Evolutionary conservation across 2,329 filamentous ascomycete genomes (phyloP), one percentile per base, ranked within the genome.

Genomic region (Talaromyces rugulosus): DNA sequence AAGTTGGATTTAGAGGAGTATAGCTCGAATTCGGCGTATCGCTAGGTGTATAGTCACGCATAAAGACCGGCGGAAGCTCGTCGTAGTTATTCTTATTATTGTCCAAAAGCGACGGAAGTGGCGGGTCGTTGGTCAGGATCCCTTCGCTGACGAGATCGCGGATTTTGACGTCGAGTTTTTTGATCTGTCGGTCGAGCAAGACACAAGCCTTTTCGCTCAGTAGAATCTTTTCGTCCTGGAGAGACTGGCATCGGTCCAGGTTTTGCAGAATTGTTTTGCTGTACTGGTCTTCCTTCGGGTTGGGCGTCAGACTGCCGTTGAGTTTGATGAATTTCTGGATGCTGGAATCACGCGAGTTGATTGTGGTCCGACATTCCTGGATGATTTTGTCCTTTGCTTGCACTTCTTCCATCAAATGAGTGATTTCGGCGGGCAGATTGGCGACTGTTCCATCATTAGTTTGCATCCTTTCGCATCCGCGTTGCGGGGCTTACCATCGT

Each of bases 281-380:
- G 69, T 87, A 87, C 5, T 81, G 78, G 59, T 86, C 85, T 70
- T 89, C 86, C 68, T 88, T 88, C 0, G 86, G 85, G 64, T 89
- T 87, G 36, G 82, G 81, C 2, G 83, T 78, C 52, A 87, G 78
- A 67, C 84, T 84, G 60, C 86, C 85, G 66, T 88, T 86, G 9
- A 83, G 68, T 66, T 86, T 87, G 70, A 88, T 83, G 73, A 86
- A 87, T 68, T 87, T 88, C 67, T 89, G 86, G n/a, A 89, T 77
- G 61, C 82, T 85, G 59, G 74, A 77, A 66, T 89, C 86, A 53
- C 85, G 83, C 36, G 81, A 81, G 63, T 80, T 80, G 69, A 88
- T 87, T 14, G 79, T 77, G n/a, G 79, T 74, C 52, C 81, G 79
- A 67, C 81, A 82, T 61, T 87, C 84, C 65, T 84, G 80, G 59